Evolutionary conservation across 2,329 filamentous ascomycete species (phyloP), one percentile per base, ranked within the genome.

Genomic region (Fusarium aywerte): DNA sequence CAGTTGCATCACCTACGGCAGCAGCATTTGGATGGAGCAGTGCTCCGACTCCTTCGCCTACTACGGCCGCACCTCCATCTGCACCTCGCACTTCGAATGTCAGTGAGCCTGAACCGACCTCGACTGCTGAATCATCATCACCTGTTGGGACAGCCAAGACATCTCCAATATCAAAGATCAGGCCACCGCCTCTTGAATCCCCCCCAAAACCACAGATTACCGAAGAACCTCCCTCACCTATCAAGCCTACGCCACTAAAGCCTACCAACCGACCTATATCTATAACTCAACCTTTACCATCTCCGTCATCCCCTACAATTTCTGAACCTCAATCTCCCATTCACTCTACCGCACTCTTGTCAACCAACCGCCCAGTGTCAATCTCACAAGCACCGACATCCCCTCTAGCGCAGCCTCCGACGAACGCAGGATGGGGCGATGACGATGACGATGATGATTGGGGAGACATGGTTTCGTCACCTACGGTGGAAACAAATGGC

Each of bases 381-480:
- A 48, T 69, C 13, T 53, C 56, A 5, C 69, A 72, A 29, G 55
- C 60, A 12, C 68, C 67, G 13, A 68, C 53, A n/a, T 69, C 69
- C 5, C 70, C 72, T 10, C 13, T 74, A 3, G 71, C 70, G 29
- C 65, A 70, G 12, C 65, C 70, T 11, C 66, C 69, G 25, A 56
- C 49, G 13, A 69, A 68, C 12, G 60, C 63, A 18, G 60, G 67
- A 23, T 62, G 58, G 36, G 58, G 38, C 6, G 51, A 68, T 44
- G 72, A 70, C 1, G 74, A 82, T 1, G 82, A 85, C 7, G 84
- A 86, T 3, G 85, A 87, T 42, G 85, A 88, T 35, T 88, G 86
- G 86, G 86, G 86, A 3, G 86, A 88, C 62, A 88, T 88, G 86
- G 79, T 88, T 32, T 74, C 77, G 4, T 78, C 76, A 5, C 74